Conservation (phyloP, 2,329 filamentous ascomycete species). For the Fusarium chlamydosporum region DNA sequence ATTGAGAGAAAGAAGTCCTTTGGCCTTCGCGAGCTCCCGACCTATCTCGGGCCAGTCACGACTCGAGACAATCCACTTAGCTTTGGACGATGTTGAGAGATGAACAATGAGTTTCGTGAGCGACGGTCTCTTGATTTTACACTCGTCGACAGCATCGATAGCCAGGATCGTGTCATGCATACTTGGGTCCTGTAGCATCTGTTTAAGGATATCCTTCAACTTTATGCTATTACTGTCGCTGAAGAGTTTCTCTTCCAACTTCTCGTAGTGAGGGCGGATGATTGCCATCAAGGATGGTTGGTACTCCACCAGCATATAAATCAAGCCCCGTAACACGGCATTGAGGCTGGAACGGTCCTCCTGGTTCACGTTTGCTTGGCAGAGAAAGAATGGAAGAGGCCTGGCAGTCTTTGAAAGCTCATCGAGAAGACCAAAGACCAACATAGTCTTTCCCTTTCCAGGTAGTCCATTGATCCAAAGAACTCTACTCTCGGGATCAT, state of each 20-base stretch:
- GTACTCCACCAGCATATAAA: not conserved
- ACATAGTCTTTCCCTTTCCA: constrained; percentile 7
- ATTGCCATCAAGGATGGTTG: not conserved
- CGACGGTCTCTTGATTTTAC: not conserved
- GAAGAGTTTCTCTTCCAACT: not conserved
- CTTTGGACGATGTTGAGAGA: not conserved
- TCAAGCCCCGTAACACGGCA: not conserved
- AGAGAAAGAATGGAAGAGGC: constrained; percentile 1
- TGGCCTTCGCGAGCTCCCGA: not conserved
- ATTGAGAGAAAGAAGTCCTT: not conserved
- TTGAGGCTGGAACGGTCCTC: not conserved
- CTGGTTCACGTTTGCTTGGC: not conserved
- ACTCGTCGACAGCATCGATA: constrained; percentile 1
- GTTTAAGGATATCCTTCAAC: not conserved
- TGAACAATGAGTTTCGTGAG: not conserved
- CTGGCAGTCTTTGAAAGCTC: not conserved
- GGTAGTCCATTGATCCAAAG: not conserved
- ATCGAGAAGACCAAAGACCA: not conserved
- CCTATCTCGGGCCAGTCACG: not conserved
- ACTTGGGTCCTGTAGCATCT: not conserved
- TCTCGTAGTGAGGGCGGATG: not conserved
- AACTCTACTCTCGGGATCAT: not conserved
- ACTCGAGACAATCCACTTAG: not conserved
- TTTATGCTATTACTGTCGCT: not conserved
- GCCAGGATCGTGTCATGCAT: not conserved